Base-by-base conservation (phyloP, 768 basidiomycete genomes). In the Melanogaster broomeanus region DNA sequence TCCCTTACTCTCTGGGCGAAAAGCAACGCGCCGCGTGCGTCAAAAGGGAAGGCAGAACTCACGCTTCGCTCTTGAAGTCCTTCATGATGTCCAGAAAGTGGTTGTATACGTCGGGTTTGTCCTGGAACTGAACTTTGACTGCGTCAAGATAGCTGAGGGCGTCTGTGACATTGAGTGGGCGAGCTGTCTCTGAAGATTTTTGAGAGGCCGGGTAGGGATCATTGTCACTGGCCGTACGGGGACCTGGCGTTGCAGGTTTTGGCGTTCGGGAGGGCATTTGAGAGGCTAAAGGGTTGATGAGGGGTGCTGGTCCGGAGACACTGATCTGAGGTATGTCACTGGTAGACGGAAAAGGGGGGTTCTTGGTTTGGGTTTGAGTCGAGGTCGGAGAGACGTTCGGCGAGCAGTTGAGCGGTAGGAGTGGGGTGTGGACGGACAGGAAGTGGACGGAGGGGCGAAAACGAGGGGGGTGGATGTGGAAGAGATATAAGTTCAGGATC, bases 61-160 rank as follows among this genome's bases (percentile, higher is more conserved):
- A 93, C 90, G 74, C 76, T 73, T 96, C 92, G 63, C 93, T 92
- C 75, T 99, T 99, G 72, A 99, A 99, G 68, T 98, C 95, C 77
- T 98, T 98, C 97, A 97, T 97, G 65, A 97, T 95, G 68, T 96
- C 93, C 70, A 95, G 71, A 65, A 94, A 93, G 58, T 87, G 81
- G 68, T 97, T 96, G 77, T 97, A 97, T 24, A 96, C 93, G 62
- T 94, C 91, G 18, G 93, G 93, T 68, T 86, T 85, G 66, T 91
- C 87, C 41, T 83, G 79, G 68, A 96, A 97, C 74, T 93, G 90
- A 38, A 83, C 78, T 76, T 96, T 97, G 74, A 97, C 93, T 24
- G 91, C 90, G 68, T 97, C 93, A 59, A 97, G 83, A 63, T 97
- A 97, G 63, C 85, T 87, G 70, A 97, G 80, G 28, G 93, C 93